These are phyloP conservation scores for Rhytidiadelphus loreus DNA, from an alignment of 225 moss, liverwort and hornwort genomes.

Conservation along the genomic window DNA sequence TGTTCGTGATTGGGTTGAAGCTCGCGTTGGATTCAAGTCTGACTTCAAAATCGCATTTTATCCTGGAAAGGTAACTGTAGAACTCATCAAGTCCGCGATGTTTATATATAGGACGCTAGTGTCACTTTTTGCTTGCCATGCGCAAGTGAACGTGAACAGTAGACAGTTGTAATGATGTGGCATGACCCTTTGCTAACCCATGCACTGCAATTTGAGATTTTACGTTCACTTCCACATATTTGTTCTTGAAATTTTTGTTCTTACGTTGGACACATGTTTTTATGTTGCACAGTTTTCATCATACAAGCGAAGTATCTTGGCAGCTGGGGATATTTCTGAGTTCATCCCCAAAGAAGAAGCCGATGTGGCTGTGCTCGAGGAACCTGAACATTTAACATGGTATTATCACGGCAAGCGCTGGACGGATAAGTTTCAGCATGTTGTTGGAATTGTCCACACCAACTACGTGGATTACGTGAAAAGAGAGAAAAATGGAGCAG, in stretches of 20 bases:
- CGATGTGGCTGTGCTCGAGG: slow-evolving; percentile 93
- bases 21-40: slow-evolving; percentile 84
- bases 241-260: neutral
- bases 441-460: slow-evolving; percentile 94
- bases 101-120: neutral
- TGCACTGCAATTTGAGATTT: neutral
- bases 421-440: slow-evolving; percentile 96
- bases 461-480: slow-evolving; percentile 93
- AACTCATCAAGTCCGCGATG: neutral
- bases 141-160: neutral
- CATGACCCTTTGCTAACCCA: neutral
- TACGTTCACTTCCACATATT: neutral
- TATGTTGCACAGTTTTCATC: slow-evolving; percentile 60
- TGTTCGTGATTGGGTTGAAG: slow-evolving; percentile 92
- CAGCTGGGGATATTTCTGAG: slow-evolving; percentile 80
- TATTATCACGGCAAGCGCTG: slow-evolving; percentile 91
- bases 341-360: slow-evolving; percentile 86
- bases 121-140: neutral
- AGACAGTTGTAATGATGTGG: neutral
- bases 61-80: slow-evolving; percentile 70
- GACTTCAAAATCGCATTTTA: slow-evolving; percentile 98
- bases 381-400: slow-evolving; percentile 96
- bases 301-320: slow-evolving; percentile 85
- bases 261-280: neutral
- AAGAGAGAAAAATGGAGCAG: slow-evolving; percentile 71